These are phyloP conservation scores for Kwoniella mangroviensis DNA, from an alignment of 768 basidiomycete genomes.

Conservation along the genomic window DNA sequence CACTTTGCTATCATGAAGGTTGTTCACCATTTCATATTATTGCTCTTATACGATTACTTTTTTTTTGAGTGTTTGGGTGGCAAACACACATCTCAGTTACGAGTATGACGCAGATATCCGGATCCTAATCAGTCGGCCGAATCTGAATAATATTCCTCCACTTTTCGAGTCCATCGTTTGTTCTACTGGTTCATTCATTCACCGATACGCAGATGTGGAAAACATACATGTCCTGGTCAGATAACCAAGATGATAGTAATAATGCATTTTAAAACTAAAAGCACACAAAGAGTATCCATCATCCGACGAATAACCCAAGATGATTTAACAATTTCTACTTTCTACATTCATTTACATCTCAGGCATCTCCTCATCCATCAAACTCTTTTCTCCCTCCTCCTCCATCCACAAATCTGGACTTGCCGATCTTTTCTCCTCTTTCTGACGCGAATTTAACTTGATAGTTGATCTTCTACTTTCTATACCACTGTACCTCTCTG, in stretches of 20 bases:
- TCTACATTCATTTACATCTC: not conserved
- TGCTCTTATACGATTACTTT: no score
- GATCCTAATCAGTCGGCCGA: not conserved
- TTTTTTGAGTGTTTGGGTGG: not conserved
- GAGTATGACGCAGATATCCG: not conserved
- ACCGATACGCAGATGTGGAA: no score
- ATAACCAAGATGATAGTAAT: no score
- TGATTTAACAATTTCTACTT: not conserved
- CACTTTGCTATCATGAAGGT: no score
- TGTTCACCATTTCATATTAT: no score
- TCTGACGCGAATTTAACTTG: not conserved
- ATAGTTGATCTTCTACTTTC: not conserved
- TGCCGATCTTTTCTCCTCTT: not conserved
- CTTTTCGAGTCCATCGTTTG: slow-evolving; percentile 4
- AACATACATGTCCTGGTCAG: no score
- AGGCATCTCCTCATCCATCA: slow-evolving; percentile 24
- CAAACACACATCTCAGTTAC: not conserved
- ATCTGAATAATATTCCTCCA: not conserved
- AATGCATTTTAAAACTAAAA: no score
- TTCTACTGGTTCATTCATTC: not conserved
- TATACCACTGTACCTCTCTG: not conserved
- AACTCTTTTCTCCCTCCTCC: not conserved
- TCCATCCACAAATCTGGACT: slow-evolving; percentile 22
- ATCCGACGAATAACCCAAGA: no score
- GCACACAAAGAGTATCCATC: no score